A percentile compares a stretch with the other conserved stretches of the same genome.
Conservation (phyloP, 2,329 filamentous ascomycete species). For the Drechslerella dactyloides region DNA sequence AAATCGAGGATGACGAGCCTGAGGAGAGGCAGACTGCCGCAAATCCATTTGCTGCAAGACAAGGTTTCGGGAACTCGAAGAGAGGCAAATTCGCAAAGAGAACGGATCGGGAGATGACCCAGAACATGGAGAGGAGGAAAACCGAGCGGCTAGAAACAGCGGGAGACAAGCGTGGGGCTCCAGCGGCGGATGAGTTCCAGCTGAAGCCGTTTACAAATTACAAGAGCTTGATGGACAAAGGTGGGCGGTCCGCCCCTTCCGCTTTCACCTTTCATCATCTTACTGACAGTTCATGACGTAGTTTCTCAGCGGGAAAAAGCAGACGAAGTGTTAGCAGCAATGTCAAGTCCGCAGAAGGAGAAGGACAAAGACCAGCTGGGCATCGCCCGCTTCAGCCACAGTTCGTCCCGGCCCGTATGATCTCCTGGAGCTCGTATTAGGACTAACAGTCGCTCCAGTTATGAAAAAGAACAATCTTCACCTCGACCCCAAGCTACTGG, state of each 20-base stretch:
- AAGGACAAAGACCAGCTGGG: constrained; percentile 18
- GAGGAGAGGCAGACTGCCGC: constrained; percentile 5
- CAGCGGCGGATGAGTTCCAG: neutral
- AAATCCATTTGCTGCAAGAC: neutral
- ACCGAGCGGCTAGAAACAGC: constrained; percentile 6
- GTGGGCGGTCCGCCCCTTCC: neutral
- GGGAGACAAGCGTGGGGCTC: neutral
- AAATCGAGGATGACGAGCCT: constrained; percentile 23
- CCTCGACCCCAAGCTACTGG: constrained; percentile 23
- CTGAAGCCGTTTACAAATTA: neutral
- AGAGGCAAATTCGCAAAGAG: constrained; percentile 25
- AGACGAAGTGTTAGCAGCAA: constrained; percentile 20
- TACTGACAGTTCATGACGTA: neutral
- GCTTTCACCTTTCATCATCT: neutral
- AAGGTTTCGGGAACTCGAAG: constrained; percentile 16
- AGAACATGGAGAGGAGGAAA: constrained; percentile 18
- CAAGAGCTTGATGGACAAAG: constrained; percentile 7
- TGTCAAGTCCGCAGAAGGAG: constrained; percentile 19
- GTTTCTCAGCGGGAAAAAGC: constrained; percentile 30
- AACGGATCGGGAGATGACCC: constrained; percentile 15
- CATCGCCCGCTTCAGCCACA: constrained; percentile 15
- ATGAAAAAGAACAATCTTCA: constrained; percentile 28
- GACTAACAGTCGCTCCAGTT: constrained; percentile 20
- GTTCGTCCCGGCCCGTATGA: constrained; percentile 12
- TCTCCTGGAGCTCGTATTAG: neutral